Base-by-base conservation (phyloP, 2,329 filamentous ascomycete genomes). In the Diaporthe sp. region DNA sequence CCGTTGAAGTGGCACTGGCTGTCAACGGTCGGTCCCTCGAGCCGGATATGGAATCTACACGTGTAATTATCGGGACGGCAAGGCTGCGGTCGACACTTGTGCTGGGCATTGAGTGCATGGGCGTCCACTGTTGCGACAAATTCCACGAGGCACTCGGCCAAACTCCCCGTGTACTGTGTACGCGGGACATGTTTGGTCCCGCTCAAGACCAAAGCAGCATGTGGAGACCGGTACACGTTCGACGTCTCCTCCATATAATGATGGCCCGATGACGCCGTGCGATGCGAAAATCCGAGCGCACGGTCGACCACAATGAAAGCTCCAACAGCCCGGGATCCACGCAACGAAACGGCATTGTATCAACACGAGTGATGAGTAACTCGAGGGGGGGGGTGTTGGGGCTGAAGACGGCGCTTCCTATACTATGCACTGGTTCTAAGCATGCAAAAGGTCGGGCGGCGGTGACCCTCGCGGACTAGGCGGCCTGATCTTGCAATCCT, bases 231-330 rank as follows among this genome's bases (percentile, higher is more conserved):
- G 47, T 44, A 68, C 55, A 50, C 47, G 56, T 51, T 74, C 73
- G 32, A 74, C 15, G 42, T 35, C 39, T 37, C 51, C 51, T 50
- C 70, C 71, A 68, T 65, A 44, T 65, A 44, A 65, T 61, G 56
- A 71, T 66, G 71, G 65, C 44, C 59, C 56, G 39, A 73, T 75
- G 71, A 75, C 74, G 74, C 58, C 44, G 37, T 61, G 47, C 37
- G 72, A 75, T 56, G 68, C 42, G 61, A 58, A 25, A 27, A 53
- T 61, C 37, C 44, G 17, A 66, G 39, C 22, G 73, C 70, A 69
- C 73, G 53, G 73, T 32, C 55, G 53, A 17, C 51, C 32, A 22
- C 27, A 71, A 59, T 55, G 30, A 35, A n/a, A 71, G 42, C 30
- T 44, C 42, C 39, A 47, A 63, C 59, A 22, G 27, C 42, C 27